Evolutionary conservation across 176 grass and related monocot species (phyloP), one percentile per base, ranked within the genome.

Genomic region (Canna indica): DNA sequence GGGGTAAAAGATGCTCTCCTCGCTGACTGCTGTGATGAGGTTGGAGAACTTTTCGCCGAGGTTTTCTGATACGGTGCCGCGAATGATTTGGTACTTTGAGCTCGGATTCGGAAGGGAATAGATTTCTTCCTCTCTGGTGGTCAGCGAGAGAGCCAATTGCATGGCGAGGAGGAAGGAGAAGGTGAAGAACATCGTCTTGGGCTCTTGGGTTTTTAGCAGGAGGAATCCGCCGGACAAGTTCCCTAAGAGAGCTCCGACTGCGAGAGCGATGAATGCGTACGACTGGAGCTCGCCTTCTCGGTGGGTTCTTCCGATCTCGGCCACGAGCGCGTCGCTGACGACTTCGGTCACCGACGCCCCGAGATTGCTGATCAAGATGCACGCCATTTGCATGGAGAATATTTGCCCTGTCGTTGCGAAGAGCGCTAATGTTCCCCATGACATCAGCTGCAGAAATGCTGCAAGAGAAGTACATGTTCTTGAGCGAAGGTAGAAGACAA

Each of bases 321-420:
- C 86, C 26, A 95, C 64, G 48, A 95, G 68, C 48, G 91, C 91
- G 79, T 95, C 91, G 22, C 84, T 88, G 17, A 84, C 91, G 57
- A 95, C 87, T 88, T 95, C 91, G 5, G 91, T 84, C 54, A 95
- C 39, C 46, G 91, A 95, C 61, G 85, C 87, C 54, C 91, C 91
- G 1, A 91, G 73, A 72, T 95, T 95, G 52, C 91, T 78, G 71
- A 91, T 56, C 56, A 95, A 69, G 78, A 95, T 91, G 87, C 91
- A 95, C 47, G 78, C 64, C 84, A 95, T 86, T 73, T 85, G 85
- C 41, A 82, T 72, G 8, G 82, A 74, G 81, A 95, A 88, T 64
- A 77, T 79, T n/a, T 83, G 60, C 0, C 65, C 70, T 16, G 84
- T 82, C 32, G 75, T 52, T 26, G 87, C 77, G 70, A 85, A 85